phyloP scores from a whole-genome alignment of 495 filamentous ascomycete species.

The Penicillium bovifimosum region DNA sequence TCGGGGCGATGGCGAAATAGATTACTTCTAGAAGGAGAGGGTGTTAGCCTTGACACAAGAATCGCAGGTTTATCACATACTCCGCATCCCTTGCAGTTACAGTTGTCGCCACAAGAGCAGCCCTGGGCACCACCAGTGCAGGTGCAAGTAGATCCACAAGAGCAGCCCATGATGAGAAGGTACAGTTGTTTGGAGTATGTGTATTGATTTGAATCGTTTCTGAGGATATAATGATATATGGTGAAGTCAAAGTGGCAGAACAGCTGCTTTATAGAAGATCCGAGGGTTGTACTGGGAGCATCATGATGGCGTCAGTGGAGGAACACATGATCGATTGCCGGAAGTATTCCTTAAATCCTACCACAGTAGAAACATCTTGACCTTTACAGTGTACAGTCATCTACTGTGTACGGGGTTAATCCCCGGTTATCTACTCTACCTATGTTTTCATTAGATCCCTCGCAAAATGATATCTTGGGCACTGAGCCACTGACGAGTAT shows the following conservation, averaged over 20 bases:
- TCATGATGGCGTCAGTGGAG: constrained; percentile 23
- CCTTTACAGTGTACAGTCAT: no score
- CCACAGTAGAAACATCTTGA: no score
- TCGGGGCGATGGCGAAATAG: neutral
- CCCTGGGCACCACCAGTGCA: constrained; percentile 35
- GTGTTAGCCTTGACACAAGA: neutral
- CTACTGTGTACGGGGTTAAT: no score
- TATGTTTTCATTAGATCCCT: no score
- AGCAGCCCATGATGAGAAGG: constrained; percentile 32
- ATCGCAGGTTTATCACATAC: constrained; percentile 27
- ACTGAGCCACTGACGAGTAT: no score
- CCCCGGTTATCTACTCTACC: no score
- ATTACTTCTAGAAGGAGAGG: neutral
- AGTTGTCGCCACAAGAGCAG: constrained; percentile 37
- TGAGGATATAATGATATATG: no score
- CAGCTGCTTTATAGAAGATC: neutral
- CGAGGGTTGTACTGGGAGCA: constrained; percentile 2
- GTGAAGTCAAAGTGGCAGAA: no score
- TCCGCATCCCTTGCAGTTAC: constrained; percentile 43
- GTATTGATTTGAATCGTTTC: constrained; percentile 4
- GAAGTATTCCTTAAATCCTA: no score
- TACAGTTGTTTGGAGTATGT: constrained; percentile 2
- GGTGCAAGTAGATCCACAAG: constrained; percentile 35
- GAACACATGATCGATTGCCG: no score
- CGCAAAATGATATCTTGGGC: no score